Conservation (phyloP, 768 basidiomycete species). For the Megacollybia marginata region DNA sequence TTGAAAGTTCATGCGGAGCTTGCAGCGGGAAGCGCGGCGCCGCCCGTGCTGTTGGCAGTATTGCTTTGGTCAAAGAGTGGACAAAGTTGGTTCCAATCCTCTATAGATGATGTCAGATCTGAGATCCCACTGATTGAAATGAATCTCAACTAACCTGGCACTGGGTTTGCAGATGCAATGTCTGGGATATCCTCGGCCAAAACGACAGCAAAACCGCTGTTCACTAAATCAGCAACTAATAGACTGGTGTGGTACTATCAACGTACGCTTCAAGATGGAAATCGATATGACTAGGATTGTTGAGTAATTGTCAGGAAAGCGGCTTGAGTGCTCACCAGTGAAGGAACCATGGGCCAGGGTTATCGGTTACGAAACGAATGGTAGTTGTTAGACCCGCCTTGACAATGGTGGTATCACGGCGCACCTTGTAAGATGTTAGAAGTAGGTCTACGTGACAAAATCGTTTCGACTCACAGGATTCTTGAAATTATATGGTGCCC, state of each 20-base stretch:
- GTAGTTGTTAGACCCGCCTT: constrained; percentile 13
- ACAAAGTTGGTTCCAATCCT: constrained; percentile 1
- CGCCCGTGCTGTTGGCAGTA: background rate
- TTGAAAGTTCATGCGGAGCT: too few relatives aligned
- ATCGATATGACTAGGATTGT: constrained; percentile 14
- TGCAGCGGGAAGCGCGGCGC: too few relatives aligned
- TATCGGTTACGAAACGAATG: constrained; percentile 11
- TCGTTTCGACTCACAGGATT: constrained; percentile 34
- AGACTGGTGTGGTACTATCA: too few relatives aligned
- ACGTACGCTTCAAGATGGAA: constrained; percentile 24
- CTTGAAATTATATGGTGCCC: constrained; percentile 19
- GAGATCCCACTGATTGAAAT: background rate
- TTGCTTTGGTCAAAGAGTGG: background rate
- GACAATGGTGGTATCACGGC: constrained; percentile 15
- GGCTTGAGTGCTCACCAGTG: constrained; percentile 7
- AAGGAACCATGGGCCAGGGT: constrained; percentile 11
- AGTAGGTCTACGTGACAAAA: background rate
- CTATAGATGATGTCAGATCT: background rate
- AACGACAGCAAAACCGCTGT: constrained; percentile 11
- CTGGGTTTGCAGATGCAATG: constrained; percentile 3
- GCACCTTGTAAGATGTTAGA: constrained; percentile 11
- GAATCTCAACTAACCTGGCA: constrained; percentile 2
- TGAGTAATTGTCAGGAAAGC: background rate
- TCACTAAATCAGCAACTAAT: background rate
- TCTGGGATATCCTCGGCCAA: constrained; percentile 10